A percentile compares a stretch with the other conserved stretches of the same genome.
phyloP scores from a whole-genome alignment of 345 rosid species.

The Arabidopsis suecica region DNA sequence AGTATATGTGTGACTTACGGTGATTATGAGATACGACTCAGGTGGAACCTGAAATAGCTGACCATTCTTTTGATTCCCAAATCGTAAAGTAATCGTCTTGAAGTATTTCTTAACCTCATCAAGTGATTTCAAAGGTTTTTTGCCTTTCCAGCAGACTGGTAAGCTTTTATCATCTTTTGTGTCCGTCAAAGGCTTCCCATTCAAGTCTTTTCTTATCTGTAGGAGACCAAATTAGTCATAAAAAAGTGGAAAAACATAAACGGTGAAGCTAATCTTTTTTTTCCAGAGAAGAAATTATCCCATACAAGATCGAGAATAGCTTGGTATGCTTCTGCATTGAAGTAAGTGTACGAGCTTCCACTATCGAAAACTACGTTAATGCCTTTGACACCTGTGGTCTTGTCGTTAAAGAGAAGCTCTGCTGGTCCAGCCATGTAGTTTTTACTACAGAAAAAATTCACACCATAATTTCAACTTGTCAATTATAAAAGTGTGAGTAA shows the following conservation, averaged over 20 bases:
- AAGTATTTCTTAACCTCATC: constrained; percentile 61
- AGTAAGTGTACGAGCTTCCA: constrained; percentile 93
- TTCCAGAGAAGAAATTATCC: background rate
- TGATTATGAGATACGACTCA: constrained; percentile 73
- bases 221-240: background rate
- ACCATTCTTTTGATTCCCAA: constrained; percentile 52
- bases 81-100: constrained; percentile 61
- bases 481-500: background rate
- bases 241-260: constrained; percentile 7
- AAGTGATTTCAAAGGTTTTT: constrained; percentile 57
- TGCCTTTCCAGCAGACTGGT: constrained; percentile 86
- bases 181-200: constrained; percentile 58
- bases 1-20: constrained; percentile 52
- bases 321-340: constrained; percentile 58
- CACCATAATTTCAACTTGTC: constrained; percentile 5
- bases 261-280: background rate
- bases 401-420: constrained; percentile 62
- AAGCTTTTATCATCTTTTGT: constrained; percentile 66
- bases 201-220: constrained; percentile 38
- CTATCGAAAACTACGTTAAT: constrained; percentile 74
- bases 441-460: constrained; percentile 53
- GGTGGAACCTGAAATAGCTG: constrained; percentile 66
- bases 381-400: constrained; percentile 62
- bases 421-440: constrained; percentile 72
- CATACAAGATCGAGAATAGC: constrained; percentile 64